These are phyloP conservation scores for Talaromyces pinophilus DNA, from an alignment of 2,329 filamentous ascomycete genomes.

Conservation along the genomic window DNA sequence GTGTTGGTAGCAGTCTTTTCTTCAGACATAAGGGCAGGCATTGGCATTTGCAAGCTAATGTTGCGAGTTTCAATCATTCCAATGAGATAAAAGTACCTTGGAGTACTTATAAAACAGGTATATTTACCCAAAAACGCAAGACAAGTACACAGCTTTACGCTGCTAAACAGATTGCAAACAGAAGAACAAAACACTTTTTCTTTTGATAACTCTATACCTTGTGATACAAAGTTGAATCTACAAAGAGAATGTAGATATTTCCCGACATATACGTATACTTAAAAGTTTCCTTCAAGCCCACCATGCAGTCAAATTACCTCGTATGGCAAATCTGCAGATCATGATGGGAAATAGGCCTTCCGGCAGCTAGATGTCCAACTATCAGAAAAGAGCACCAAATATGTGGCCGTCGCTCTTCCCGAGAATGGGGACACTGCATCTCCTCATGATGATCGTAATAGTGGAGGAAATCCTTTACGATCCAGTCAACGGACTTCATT, in stretches of 20 bases:
- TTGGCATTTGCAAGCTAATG: conserved; percentile 17
- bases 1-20: conserved; percentile 12
- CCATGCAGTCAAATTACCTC: not conserved
- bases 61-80: conserved; percentile 20
- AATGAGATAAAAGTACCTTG: not conserved
- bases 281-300: not conserved
- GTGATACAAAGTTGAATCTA: not conserved
- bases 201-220: not conserved
- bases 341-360: not conserved
- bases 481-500: not conserved
- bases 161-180: not conserved
- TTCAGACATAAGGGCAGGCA: conserved; percentile 19
- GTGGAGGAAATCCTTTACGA: conserved; percentile 5
- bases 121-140: not conserved
- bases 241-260: conserved; percentile 12
- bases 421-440: conserved; percentile 12
- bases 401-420: conserved; percentile 11
- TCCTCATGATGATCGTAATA: conserved; percentile 14
- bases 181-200: not conserved
- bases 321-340: conserved; percentile 7
- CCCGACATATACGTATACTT: conserved; percentile 12
- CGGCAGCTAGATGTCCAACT: not conserved
- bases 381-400: not conserved
- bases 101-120: not conserved
- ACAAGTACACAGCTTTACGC: not conserved